A percentile compares a stretch with the other conserved stretches of the same genome.
Conservation (phyloP, 1,284 basidiomycete genomes). For the Cutaneotrichosporon sp. region DNA sequence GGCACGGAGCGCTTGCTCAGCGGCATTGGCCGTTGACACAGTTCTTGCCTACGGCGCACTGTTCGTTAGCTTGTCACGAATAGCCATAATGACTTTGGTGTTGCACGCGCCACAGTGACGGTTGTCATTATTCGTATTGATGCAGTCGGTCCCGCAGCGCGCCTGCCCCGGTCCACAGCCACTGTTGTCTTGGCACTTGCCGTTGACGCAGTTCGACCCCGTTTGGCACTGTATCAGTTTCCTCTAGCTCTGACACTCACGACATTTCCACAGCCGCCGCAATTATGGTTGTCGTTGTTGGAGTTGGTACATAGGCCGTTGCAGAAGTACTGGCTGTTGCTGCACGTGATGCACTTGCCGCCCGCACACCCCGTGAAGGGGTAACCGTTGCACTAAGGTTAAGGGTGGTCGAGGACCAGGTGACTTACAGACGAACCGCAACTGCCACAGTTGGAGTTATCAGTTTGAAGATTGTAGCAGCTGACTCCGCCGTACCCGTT, state of each 20-base stretch:
- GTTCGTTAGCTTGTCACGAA: not conserved
- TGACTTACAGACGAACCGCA: not conserved
- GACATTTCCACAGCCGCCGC: not conserved
- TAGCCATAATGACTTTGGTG: not conserved
- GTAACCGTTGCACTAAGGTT: not conserved
- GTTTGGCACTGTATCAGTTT: not conserved
- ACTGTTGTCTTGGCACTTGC: not conserved
- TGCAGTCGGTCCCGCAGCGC: not conserved
- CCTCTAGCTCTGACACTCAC: not conserved
- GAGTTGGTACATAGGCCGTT: not conserved
- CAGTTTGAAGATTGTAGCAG: not conserved
- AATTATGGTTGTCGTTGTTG: not conserved
- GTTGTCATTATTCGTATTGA: not conserved
- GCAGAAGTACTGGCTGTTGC: not conserved
- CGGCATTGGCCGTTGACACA: not conserved
- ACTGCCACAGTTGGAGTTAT: not conserved
- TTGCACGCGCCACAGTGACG: not conserved
- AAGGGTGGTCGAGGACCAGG: not conserved
- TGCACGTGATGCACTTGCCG: not conserved
- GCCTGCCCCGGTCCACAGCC: not conserved
- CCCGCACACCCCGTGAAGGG: not conserved
- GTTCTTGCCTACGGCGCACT: not conserved
- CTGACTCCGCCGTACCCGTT: too few species aligned
- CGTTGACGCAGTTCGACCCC: conserved; percentile 4
- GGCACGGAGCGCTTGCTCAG: too few species aligned